phyloP scores from a whole-genome alignment of 129 eudicot species.

The Flaveria ramosissima region DNA sequence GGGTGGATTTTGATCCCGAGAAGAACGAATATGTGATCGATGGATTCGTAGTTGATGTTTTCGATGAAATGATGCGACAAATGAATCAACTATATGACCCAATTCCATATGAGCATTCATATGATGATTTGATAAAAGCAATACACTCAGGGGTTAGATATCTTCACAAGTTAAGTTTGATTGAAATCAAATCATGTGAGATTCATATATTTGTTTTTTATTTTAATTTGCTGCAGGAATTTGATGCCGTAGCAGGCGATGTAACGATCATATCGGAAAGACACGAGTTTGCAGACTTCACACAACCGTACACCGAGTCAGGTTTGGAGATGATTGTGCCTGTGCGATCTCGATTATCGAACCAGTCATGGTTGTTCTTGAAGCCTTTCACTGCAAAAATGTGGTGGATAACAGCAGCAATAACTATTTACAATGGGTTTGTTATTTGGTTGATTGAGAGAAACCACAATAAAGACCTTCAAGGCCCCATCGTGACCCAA shows the following conservation, averaged over 20 bases:
- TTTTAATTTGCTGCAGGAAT: conserved; percentile 31
- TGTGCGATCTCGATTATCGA: conserved; percentile 31
- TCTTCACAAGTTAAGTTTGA: too few relatives aligned
- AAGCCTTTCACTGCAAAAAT: conserved; percentile 54
- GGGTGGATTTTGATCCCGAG: conserved; percentile 20
- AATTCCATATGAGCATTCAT: conserved; percentile 30
- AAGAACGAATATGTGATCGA: not conserved
- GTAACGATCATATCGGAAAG: conserved; percentile 40
- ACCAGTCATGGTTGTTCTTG: conserved; percentile 48
- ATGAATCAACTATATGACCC: conserved; percentile 26
- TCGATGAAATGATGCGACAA: conserved; percentile 32
- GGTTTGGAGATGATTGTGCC: conserved; percentile 61
- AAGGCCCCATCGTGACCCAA: conserved; percentile 20
- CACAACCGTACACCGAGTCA: conserved; percentile 53
- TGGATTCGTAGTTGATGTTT: conserved; percentile 55
- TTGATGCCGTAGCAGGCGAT: conserved; percentile 68
- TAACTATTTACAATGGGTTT: conserved; percentile 49
- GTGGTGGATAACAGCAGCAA: conserved; percentile 46
- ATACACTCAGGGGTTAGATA: conserved; percentile 34
- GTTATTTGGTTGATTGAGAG: conserved; percentile 58
- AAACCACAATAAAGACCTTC: conserved; percentile 17
- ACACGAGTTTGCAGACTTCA: conserved; percentile 44
- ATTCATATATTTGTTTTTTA: not conserved
- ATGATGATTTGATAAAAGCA: conserved; percentile 40
- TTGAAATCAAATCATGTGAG: too few relatives aligned